These are phyloP conservation scores for Populus nigra DNA, from an alignment of 345 rosid species.

Conservation along the genomic window DNA sequence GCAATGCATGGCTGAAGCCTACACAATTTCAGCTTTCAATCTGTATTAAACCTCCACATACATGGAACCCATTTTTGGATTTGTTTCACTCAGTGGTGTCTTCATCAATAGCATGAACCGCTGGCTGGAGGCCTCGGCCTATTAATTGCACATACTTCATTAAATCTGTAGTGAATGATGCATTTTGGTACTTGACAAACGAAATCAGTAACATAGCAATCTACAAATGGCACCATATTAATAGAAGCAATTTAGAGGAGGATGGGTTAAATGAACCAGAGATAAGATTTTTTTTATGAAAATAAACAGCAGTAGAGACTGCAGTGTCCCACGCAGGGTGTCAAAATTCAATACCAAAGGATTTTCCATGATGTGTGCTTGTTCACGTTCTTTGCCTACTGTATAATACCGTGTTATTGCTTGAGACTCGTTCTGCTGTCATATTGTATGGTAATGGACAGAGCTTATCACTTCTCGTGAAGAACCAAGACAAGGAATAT, in stretches of 20 bases:
- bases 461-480: neutral
- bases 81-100: neutral
- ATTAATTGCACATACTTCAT: neutral
- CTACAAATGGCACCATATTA: neutral
- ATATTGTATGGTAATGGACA: neutral
- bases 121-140: neutral
- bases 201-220: neutral
- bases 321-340: neutral
- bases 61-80: neutral
- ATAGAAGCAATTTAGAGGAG: neutral
- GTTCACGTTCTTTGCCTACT: neutral
- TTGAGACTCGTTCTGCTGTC: neutral
- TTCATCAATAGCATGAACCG: neutral
- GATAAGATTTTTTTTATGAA: neutral
- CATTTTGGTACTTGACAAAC: neutral
- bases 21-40: neutral
- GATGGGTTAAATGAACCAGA: neutral
- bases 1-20: slow-evolving; percentile 4
- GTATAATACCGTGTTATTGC: neutral
- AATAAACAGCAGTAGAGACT: neutral
- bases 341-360: neutral
- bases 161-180: neutral
- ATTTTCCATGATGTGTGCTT: neutral
- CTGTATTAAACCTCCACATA: neutral
- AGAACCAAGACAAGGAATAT: neutral